These are phyloP conservation scores for Calcarisporium arbuscula DNA, from an alignment of 2,329 filamentous ascomycete species.

Conservation along the genomic window DNA sequence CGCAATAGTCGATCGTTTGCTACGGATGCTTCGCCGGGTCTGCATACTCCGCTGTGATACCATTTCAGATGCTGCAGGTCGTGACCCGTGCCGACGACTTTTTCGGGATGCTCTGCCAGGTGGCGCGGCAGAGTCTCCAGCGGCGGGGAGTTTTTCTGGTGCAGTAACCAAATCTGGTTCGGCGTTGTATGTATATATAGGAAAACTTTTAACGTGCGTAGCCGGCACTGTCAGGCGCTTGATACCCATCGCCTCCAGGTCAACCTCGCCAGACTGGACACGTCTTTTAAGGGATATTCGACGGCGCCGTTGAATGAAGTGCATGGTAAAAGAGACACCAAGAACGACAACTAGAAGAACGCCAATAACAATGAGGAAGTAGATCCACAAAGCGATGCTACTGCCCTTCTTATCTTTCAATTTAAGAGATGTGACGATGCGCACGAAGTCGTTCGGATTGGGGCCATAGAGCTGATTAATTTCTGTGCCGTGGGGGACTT, in stretches of 20 bases:
- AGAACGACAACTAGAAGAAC: constrained; percentile 64
- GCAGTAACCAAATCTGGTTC: constrained; percentile 35
- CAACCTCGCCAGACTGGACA: constrained; percentile 71
- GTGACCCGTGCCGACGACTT: constrained; percentile 22
- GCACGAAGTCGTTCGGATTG: constrained; percentile 52
- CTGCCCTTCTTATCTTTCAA: constrained; percentile 39
- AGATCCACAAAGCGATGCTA: constrained; percentile 71
- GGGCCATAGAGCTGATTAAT: constrained; percentile 49
- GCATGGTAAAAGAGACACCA: constrained; percentile 65
- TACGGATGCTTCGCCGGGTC: constrained; percentile 24
- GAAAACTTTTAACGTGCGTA: constrained; percentile 65
- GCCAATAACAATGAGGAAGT: constrained; percentile 63
- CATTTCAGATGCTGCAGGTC: constrained; percentile 20
- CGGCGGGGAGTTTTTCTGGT: too few species aligned
- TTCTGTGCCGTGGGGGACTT: constrained; percentile 51
- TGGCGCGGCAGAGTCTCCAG: constrained; percentile 32
- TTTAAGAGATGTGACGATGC: constrained; percentile 51
- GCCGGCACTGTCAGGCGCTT: constrained; percentile 73
- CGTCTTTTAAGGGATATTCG: constrained; percentile 62
- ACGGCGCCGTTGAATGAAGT: constrained; percentile 66
- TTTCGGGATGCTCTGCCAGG: constrained; percentile 22
- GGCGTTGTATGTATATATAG: constrained; percentile 69
- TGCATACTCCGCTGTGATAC: constrained; percentile 13
- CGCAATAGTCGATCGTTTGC: constrained; percentile 30
- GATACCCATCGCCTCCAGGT: constrained; percentile 80